Base-by-base conservation (phyloP, 2,329 filamentous ascomycete species). In the Rutstroemia sp. region DNA sequence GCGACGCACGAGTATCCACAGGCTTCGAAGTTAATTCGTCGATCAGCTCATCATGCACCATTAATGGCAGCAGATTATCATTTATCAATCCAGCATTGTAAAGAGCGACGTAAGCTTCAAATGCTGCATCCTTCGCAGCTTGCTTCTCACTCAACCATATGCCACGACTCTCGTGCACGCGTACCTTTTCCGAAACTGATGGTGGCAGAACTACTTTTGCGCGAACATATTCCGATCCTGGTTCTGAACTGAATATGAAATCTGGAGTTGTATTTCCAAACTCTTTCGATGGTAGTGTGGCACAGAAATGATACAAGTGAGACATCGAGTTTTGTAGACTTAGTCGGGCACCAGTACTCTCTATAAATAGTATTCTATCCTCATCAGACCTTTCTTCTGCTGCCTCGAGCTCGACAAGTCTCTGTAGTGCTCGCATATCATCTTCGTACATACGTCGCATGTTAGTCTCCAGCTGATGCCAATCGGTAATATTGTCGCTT, bases 231-330 rank as follows among this genome's bases (percentile, higher is more conserved):
- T 50, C 30, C 19, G 56, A 45, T 12, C 58, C 78, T 75, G 30
- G 81, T 72, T 41, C 82, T 10, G 48, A 46, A 12, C 39, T 56
- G 17, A 71, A 64, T n/a, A 75, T 67, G 65, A 91, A 95, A 49
- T 87, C 81, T 0, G 92, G 90, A 1, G 79, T 74, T 17, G 73
- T 73, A 61, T 91, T 82, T 6, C 84, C 76, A 65, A 84, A 89
- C 25, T 81, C 78, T 0, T 74, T 74, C 0, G 73, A 34, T 7
- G 64, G 63, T 0, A 91, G 69, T 0, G 78, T 77, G 0, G 76
- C 73, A 69, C 92, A 96, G 63, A 96, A 95, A 69, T 95, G 89
- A 48, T 88, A 76, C 1, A 97, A 77, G 68, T 94, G 90, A n/a
- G 77, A 71, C 48, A 86, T 81, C 0, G 89, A 87, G 61, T 88